Percentiles rank a stretch among this genome's conserved stretches.
Conservation (phyloP, 179 eudicot species). For the Drosera spatulata region DNA sequence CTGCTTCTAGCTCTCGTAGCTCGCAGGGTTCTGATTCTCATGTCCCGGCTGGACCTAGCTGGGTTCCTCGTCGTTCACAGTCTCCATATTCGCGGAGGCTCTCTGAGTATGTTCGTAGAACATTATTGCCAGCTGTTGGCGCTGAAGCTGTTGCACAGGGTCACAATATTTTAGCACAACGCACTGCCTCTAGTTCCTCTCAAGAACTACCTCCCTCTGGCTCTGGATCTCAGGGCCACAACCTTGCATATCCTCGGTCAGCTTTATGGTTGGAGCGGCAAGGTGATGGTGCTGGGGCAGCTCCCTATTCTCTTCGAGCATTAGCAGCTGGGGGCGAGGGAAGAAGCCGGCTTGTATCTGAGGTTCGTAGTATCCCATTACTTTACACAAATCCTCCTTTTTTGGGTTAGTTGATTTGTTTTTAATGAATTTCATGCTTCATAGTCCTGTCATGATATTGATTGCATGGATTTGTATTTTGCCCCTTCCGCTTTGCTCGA, state of each 20-base stretch:
- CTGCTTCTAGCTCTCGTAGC: conserved; percentile 45
- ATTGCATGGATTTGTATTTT: too few species aligned
- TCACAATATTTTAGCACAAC: conserved; percentile 22
- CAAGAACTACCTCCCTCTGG: conserved; percentile 34
- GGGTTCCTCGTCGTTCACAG: conserved; percentile 42
- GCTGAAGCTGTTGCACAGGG: conserved; percentile 42
- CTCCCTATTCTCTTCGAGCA: conserved; percentile 50
- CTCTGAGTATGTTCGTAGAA: conserved; percentile 56
- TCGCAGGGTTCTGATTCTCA: conserved; percentile 35
- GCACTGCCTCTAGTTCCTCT: conserved; percentile 20
- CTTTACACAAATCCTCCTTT: neutral
- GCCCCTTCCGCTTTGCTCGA: too few species aligned
- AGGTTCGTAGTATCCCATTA: conserved; percentile 35
- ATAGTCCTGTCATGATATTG: too few species aligned
- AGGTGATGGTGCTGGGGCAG: conserved; percentile 39
- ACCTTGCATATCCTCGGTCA: conserved; percentile 35
- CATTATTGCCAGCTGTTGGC: conserved; percentile 34
- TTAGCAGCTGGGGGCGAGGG: conserved; percentile 77
- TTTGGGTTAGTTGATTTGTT: too few species aligned
- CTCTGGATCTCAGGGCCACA: conserved; percentile 33
- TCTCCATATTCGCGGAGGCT: conserved; percentile 53
- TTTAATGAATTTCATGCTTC: too few species aligned
- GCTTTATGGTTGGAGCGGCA: conserved; percentile 55
- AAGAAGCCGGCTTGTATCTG: conserved; percentile 73
- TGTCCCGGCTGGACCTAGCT: conserved; percentile 27